phyloP scores from a whole-genome alignment of 148 eudicot species.

The Silene uniflora region DNA sequence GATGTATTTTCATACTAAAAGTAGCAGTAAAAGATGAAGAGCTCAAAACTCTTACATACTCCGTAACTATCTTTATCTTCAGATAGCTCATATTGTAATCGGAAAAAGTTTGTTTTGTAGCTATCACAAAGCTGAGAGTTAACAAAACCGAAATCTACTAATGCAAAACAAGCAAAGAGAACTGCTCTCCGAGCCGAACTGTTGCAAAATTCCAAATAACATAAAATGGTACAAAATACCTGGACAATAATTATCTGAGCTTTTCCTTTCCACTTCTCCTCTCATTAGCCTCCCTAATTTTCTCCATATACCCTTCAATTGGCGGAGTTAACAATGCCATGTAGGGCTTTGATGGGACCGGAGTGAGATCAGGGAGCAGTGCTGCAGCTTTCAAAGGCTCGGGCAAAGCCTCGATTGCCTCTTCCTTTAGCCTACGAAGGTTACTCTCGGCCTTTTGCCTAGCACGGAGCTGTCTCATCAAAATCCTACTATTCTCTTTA shows the following conservation, averaged over 20 bases:
- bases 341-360: conserved; percentile 64
- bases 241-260: conserved; percentile 53
- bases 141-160: too few species aligned
- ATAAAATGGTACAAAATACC: conserved; percentile 12
- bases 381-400: conserved; percentile 69
- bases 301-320: conserved; percentile 91
- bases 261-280: conserved; percentile 52
- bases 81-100: too few species aligned
- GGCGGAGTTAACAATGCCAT: conserved; percentile 89
- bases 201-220: not conserved
- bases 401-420: conserved; percentile 90
- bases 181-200: not conserved
- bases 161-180: too few species aligned
- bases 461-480: conserved; percentile 83
- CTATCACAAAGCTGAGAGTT: too few species aligned
- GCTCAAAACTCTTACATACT: too few species aligned
- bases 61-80: too few species aligned
- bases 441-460: conserved; percentile 79
- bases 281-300: conserved; percentile 74
- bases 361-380: conserved; percentile 70
- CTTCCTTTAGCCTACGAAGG: conserved; percentile 70
- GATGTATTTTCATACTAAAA: too few species aligned
- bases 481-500: conserved; percentile 80
- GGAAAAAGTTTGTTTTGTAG: too few species aligned
- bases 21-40: too few species aligned